Base-by-base conservation (phyloP, 306 rosid genomes). In the Cucumis hystrix region DNA sequence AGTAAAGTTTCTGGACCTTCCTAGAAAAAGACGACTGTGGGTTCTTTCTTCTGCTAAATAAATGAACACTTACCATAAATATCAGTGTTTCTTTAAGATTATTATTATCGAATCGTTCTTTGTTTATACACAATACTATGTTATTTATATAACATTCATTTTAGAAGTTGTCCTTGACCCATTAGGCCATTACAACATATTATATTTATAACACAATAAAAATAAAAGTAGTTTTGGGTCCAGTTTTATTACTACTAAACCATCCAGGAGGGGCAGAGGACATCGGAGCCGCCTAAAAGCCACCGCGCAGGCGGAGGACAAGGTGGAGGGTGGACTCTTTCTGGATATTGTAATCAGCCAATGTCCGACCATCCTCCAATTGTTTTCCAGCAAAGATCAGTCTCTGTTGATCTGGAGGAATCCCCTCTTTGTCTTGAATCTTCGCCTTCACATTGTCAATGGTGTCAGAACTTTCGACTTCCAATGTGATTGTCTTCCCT, bases 261-360 rank as follows among this genome's bases (percentile, higher is more conserved):
- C 39, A 60, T 1, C 66, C 49, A 43, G 28, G 3, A 33, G 5
- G 37, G 37, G 0, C 37, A 33, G 37, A 3, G 37, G 37, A 0
- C 37, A 33, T 6, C 40, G 40, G 67, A 13, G 39, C 67, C 67
- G 14, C 25, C 71, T 65, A 65, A 65, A 65, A 16, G 47, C 71
- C 71, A 65, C 71, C 71, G 28, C 66, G 67, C 67, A 61, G 7
- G 0, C 67, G 40, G 10, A 61, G 67, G 10, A 61, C 67, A 2
- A 61, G n/a, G n/a, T 61, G 67, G 25, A 65, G 3, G 0, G 30
- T 67, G 0, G 52, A 67, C 5, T 18, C 67, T 4, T 61, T 61
- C 10, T 61, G 67, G 4, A 82, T 78, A 28, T 82, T 82, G n/a
- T 82, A 82, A 10, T 82, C 82, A 0, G 85, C 84, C 0, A 78